Percentiles rank a stretch among this genome's conserved stretches.
These are phyloP conservation scores for Rhododendron ovatum DNA, from an alignment of 148 eudicot species.

Conservation along the genomic window DNA sequence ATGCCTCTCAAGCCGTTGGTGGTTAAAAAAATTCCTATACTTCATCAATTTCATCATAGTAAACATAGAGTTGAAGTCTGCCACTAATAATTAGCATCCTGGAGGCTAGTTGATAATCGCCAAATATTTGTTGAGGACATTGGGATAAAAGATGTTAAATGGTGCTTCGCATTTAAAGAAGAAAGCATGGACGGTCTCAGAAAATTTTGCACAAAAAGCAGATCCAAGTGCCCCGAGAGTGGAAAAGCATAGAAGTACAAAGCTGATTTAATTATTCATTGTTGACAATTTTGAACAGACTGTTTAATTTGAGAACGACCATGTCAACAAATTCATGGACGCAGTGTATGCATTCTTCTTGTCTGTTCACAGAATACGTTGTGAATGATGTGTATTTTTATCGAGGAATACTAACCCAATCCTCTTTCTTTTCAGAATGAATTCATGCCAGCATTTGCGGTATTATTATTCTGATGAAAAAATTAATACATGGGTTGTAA, in stretches of 20 bases:
- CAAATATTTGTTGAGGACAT: neutral
- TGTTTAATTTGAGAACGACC: neutral
- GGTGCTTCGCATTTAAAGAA: neutral
- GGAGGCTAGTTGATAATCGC: neutral
- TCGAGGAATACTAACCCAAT: neutral
- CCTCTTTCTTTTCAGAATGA: neutral
- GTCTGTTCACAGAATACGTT: neutral
- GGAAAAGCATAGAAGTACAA: neutral
- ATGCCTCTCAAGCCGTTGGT: slow-evolving; percentile 7
- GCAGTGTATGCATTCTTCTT: neutral
- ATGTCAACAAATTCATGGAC: neutral
- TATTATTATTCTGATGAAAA: too few species aligned
- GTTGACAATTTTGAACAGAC: neutral
- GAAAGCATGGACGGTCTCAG: neutral
- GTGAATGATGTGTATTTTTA: neutral
- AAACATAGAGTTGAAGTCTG: neutral
- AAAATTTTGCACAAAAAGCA: neutral
- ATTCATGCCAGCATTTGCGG: neutral
- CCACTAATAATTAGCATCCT: neutral
- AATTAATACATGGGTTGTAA: neutral
- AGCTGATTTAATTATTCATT: neutral
- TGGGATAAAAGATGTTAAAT: neutral
- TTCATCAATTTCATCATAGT: neutral
- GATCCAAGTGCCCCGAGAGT: neutral
- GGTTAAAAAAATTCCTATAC: neutral